Percentiles rank a stretch among this genome's conserved stretches.
Conservation (phyloP, 2,329 filamentous ascomycete genomes). For the Zymoseptoria passerinii region DNA sequence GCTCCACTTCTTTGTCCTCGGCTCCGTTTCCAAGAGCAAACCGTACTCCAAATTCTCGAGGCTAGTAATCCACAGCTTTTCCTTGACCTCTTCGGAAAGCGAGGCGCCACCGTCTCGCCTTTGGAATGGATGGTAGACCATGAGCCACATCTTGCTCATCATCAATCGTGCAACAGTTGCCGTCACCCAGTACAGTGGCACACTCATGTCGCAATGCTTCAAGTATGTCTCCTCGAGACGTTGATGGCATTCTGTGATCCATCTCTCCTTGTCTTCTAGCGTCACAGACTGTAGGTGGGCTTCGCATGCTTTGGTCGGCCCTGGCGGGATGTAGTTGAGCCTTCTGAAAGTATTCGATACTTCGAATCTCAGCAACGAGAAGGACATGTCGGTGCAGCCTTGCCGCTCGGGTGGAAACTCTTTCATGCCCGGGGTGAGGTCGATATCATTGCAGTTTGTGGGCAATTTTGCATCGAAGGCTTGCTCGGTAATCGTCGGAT, state of each 20-base stretch:
- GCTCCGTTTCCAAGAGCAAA: slow-evolving; percentile 56
- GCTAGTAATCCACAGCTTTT: slow-evolving; percentile 62
- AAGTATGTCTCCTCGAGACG: slow-evolving; percentile 44
- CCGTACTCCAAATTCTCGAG: slow-evolving; percentile 69
- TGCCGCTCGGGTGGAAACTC: slow-evolving; percentile 40
- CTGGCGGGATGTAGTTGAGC: slow-evolving; percentile 39
- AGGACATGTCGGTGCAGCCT: slow-evolving; percentile 52
- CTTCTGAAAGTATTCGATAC: slow-evolving; percentile 41
- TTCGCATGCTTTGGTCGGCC: slow-evolving; percentile 33
- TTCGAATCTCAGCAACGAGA: slow-evolving; percentile 47
- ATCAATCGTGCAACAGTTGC: slow-evolving; percentile 62
- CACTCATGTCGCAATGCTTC: slow-evolving; percentile 44
- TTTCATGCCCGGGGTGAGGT: slow-evolving; percentile 43
- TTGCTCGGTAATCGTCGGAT: slow-evolving; percentile 50
- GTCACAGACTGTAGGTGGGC: slow-evolving; percentile 38
- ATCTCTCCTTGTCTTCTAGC: slow-evolving; percentile 41
- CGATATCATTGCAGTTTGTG: slow-evolving; percentile 48
- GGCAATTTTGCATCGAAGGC: slow-evolving; percentile 55
- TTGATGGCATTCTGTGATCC: slow-evolving; percentile 42
- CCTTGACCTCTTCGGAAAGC: slow-evolving; percentile 54
- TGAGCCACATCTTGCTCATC: slow-evolving; percentile 68
- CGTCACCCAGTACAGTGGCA: slow-evolving; percentile 59
- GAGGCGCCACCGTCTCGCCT: slow-evolving; percentile 49
- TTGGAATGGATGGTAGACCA: slow-evolving; percentile 67
- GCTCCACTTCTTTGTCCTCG: slow-evolving; percentile 53